phyloP scores from a whole-genome alignment of 2,329 filamentous ascomycete genomes.

The Microcera coccophila region DNA sequence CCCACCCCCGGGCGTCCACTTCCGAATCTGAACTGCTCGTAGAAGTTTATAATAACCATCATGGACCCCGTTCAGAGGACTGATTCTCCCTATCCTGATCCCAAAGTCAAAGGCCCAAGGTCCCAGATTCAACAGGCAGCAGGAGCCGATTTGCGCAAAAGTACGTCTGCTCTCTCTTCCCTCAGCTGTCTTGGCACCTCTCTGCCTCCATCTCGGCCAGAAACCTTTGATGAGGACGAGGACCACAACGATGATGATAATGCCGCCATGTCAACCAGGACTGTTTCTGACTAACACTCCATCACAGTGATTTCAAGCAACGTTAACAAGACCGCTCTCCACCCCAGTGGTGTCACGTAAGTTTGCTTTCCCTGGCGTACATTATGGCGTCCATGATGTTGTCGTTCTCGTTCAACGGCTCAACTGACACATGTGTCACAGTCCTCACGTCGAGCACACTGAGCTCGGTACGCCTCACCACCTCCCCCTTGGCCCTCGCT shows the following conservation, averaged over 20 bases:
- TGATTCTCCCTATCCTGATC: slow-evolving; percentile 37
- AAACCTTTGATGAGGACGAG: not conserved
- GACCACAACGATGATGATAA: no score
- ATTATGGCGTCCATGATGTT: slow-evolving; percentile 1
- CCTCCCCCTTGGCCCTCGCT: not conserved
- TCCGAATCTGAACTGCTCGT: slow-evolving; percentile 23
- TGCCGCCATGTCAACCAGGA: no score
- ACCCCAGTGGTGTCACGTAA: slow-evolving; percentile 86
- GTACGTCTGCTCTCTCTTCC: slow-evolving; percentile 30
- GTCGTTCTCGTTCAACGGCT: slow-evolving; percentile 4
- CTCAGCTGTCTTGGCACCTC: slow-evolving; percentile 3
- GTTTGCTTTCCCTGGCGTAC: slow-evolving; percentile 38
- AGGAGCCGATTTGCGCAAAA: slow-evolving; percentile 40
- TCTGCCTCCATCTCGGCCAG: not conserved
- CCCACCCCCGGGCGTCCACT: slow-evolving; percentile 23
- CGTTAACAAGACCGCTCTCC: slow-evolving; percentile 89
- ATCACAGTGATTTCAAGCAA: slow-evolving; percentile 53
- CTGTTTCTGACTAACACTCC: not conserved
- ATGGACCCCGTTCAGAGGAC: slow-evolving; percentile 39
- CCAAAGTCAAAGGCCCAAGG: slow-evolving; percentile 38
- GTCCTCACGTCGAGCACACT: slow-evolving; percentile 83
- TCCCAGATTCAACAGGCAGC: slow-evolving; percentile 36
- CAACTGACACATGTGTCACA: slow-evolving; percentile 37
- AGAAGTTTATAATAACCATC: slow-evolving; percentile 39
- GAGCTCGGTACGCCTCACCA: slow-evolving; percentile 63